Evolutionary conservation across 106 monocot genomes (phyloP), one percentile per base, ranked within the genome.

Genomic region (Dioscorea zingiberensis): DNA sequence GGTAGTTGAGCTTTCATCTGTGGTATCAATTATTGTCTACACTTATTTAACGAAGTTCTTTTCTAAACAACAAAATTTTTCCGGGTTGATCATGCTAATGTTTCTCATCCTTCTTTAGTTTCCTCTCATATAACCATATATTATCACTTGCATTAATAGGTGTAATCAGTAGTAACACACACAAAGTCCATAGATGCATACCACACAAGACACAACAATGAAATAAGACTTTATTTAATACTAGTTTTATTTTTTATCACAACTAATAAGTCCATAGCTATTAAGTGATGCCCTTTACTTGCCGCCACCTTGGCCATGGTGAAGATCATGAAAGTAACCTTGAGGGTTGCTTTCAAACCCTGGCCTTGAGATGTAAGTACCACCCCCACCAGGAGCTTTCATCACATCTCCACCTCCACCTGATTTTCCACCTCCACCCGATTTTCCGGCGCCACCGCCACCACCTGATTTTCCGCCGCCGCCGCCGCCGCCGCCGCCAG

Each of bases 261-360:
- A 47, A 47, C 7, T 7, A 47, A 8, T 47, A 47, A 7, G 46
- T 13, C 13, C 46, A 8, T 13, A n/a, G n/a, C n/a, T n/a, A n/a
- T n/a, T n/a, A n/a, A n/a, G n/a, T n/a, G n/a, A n/a, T n/a, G n/a
- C n/a, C n/a, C n/a, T 18, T 13, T 51, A 18, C 14, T 47, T 47
- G 23, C 63, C 63, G 46, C 45, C 62, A 7, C 19, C 14, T 2
- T 26, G 25, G 32, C 75, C 64, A 17, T 63, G 38, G 28, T 70
- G 76, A 17, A 76, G 64, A 28, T 21, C 63, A 7, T 64, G 63
- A 27, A 76, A 76, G 76, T 76, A 76, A 12, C 69, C 76, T 47
- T 64, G 69, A 8, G 76, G 69, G 48, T 76, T 76, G 25, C 76
- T 64, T 17, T 76, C 76, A 32, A 76, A 76, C 9, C 44, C 69